phyloP scores from a whole-genome alignment of 352 stramenopile species.

The Pythium phragmiticola region DNA sequence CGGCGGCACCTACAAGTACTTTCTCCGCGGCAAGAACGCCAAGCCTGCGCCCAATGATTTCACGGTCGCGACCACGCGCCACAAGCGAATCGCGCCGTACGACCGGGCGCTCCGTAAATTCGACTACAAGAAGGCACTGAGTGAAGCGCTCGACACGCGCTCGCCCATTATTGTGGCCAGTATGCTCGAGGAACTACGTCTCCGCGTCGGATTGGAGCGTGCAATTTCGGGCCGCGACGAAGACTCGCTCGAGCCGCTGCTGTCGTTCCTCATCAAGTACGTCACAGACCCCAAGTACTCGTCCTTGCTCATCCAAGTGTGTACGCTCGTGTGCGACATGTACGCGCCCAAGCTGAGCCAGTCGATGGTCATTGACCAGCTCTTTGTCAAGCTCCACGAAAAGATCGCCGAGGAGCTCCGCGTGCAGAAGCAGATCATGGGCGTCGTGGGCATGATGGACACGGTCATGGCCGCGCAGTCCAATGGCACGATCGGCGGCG shows the following conservation, averaged over 20 bases:
- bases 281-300: conserved; percentile 94
- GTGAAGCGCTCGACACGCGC: conserved; percentile 91
- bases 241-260: conserved; percentile 92
- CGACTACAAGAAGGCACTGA: conserved; percentile 94
- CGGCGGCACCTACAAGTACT: conserved; percentile 89
- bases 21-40: conserved; percentile 85
- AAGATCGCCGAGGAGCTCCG: conserved; percentile 85
- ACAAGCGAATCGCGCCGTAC: conserved; percentile 91
- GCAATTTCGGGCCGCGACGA: conserved; percentile 92
- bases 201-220: conserved; percentile 87
- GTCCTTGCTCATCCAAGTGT: conserved; percentile 90
- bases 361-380: conserved; percentile 90
- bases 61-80: conserved; percentile 73
- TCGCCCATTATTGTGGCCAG: conserved; percentile 91
- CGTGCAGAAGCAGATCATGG: conserved; percentile 83
- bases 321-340: conserved; percentile 91
- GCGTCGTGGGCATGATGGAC: conserved; percentile 89
- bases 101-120: conserved; percentile 94
- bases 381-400: conserved; percentile 92
- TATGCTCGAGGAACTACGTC: conserved; percentile 94
- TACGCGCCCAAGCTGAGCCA: conserved; percentile 92
- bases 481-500: conserved; percentile 47
- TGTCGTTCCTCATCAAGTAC: conserved; percentile 95
- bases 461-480: conserved; percentile 85
- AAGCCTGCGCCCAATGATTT: conserved; percentile 77